Evolutionary conservation across 345 rosid species (phyloP), one percentile per base, ranked within the genome.

Genomic region (Populus davidiana): DNA sequence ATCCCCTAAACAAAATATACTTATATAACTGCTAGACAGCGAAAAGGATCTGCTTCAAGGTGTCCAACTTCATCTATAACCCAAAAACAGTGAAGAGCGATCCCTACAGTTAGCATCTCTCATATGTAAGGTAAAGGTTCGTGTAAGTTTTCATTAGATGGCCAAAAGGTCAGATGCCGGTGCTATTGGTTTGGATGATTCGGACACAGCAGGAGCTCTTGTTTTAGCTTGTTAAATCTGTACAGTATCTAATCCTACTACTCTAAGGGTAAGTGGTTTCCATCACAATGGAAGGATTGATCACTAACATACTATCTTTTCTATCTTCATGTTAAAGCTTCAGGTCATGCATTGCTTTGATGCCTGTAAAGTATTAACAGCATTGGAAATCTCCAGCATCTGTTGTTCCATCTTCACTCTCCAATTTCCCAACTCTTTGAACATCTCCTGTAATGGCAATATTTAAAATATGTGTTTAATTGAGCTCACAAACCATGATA

Each of bases 361-460:
- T 67, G 85, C 77, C 88, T 89, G 88, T 84, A 93, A 75, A 56
- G 76, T 87, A 64, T 80, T 74, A 61, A 93, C 81, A 16, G 93
- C 72, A 79, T 85, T 85, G 36, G 90, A 82, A 50, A 90, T 79
- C 79, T 91, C 94, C 56, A 77, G 77, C 80, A 95, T 83, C 87
- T 89, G 99, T 79, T 90, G 88, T 81, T 93, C 98, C 69, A 87
- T 84, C 84, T 91, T 91, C 29, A 81, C 89, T 84, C 89, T 95
- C 99, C 99, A 93, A 43, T 89, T 86, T 76, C 83, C 74, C 78
- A 89, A 75, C 82, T 95, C 98, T 82, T 92, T 90, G 69, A 83
- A 79, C 83, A 83, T 88, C 83, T 90, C 95, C 97, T 93, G 89
- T 52, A 84, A 77, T 69, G 13, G 61, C 59, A 43, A 38, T 54